These are phyloP conservation scores for Zasmidium angulare DNA, from an alignment of 2,329 filamentous ascomycete genomes.

Conservation along the genomic window DNA sequence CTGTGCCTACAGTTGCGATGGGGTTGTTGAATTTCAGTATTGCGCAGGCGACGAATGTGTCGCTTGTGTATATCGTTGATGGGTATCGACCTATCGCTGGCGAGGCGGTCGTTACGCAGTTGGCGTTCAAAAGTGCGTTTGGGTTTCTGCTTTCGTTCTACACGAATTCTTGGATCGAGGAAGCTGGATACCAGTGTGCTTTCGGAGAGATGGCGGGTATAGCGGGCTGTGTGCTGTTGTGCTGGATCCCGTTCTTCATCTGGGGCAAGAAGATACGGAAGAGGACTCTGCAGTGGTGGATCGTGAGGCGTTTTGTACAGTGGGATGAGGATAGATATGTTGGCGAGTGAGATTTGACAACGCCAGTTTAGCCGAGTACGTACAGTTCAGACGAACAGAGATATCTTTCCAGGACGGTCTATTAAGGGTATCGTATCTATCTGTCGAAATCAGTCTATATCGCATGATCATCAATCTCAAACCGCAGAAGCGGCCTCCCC, in stretches of 20 bases:
- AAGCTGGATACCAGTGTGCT: conserved; percentile 51
- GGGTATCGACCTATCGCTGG: conserved; percentile 58
- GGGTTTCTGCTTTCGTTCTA: conserved; percentile 62
- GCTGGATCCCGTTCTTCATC: conserved; percentile 54
- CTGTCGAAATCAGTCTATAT: neutral
- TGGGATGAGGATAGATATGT: conserved; percentile 9
- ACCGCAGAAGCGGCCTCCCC: conserved; percentile 21
- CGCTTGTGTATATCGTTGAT: conserved; percentile 59
- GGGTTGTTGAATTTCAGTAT: conserved; percentile 58
- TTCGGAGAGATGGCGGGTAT: conserved; percentile 62
- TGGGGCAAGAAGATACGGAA: conserved; percentile 53
- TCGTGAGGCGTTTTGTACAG: conserved; percentile 23
- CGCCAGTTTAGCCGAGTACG: too few relatives aligned
- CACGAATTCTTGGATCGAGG: conserved; percentile 58
- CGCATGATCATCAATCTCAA: neutral
- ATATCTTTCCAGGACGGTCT: too few relatives aligned
- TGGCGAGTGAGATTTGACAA: too few relatives aligned
- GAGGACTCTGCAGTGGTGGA: conserved; percentile 50
- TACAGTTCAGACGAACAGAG: too few relatives aligned
- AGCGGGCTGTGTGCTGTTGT: conserved; percentile 46
- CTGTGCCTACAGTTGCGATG: conserved; percentile 56
- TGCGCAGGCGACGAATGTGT: conserved; percentile 56
- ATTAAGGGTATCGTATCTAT: neutral
- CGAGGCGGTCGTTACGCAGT: conserved; percentile 51
- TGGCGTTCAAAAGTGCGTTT: conserved; percentile 41